Evolutionary conservation across 805 yeast genomes (phyloP), one percentile per base, ranked within the genome.

Genomic region (Sugiyamaella valdiviana): DNA sequence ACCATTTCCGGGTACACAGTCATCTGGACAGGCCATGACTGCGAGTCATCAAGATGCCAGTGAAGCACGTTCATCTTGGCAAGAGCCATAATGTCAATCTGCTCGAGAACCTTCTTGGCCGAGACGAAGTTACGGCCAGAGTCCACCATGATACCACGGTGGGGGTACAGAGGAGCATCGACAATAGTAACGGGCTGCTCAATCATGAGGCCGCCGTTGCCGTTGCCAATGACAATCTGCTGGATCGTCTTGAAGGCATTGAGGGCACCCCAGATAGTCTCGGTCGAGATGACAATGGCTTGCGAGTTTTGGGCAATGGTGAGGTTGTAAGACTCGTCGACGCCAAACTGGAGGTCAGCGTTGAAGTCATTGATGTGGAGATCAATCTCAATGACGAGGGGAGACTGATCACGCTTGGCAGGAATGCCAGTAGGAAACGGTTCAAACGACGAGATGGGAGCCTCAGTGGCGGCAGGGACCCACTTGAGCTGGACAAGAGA

Each of bases 211-310:
- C 53, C 39, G 4, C 51, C 44, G 22, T 42, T 45, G 20, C 49
- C 47, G 17, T 35, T 19, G 6, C 44, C 21, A 14, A 55, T 50
- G n/a, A 71, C 54, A 24, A 72, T 44, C 53, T 72, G 75, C 47
- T 70, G 70, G 29, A 71, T 56, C 1, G 76, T 71, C 6, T 65
- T 58, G 36, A 72, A 62, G 0, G 69, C 74, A 51, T 70, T 66
- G 40, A 72, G 57, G 1, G 69, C 74, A 12, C 75, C 76, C 74
- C 73, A 71, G 5, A 61, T 53, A 2, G 74, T 71, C 16, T 39
- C 55, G 5, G 74, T 65, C 1, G 39, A 46, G 32, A 71, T 63
- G 6, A 39, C 26, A 20, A 70, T 56, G 4, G 56, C 49, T 17
- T 36, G 44, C 6, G 43, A 46, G n/a, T 24, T 19, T 16, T 40